Base-by-base conservation (phyloP, 139 green algal species). In the Nannochloris sp. region DNA sequence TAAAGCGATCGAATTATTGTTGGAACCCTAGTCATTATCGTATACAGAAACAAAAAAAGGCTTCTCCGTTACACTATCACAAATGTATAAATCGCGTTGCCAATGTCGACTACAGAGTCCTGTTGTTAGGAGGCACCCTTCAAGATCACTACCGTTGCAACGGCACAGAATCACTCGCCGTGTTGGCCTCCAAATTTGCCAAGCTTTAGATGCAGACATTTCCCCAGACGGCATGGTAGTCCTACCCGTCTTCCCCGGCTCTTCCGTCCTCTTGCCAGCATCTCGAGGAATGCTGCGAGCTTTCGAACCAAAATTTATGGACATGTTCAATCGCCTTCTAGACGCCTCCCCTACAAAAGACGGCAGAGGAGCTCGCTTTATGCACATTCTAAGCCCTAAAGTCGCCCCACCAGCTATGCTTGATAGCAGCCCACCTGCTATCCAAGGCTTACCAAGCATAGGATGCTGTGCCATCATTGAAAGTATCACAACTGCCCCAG, bases 401-500 rank as follows among this genome's bases (percentile, higher is more conserved):
- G 32, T 38, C 7, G 39, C 57, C 4, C 66, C 66, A 23, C 54
- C 56, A 3, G 66, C 42, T 14, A 45, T 73, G 42, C 30, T 65
- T 30, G 54, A 68, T 6, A 38, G 47, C 19, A 37, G 12, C n/a
- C 42, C 42, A 19, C 37, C 37, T 45, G 19, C 55, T 3, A 48
- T 73, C 1, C 39, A 38, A 23, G 56, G 56, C 19, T 33, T 73
- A n/a, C 66, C 66, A 0, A 33, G 31, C 31, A 36, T 73, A 1
- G 66, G 54, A 19, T 67, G 55, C 55, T 59, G 38, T 38, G 66
- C 66, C 12, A 61, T 55, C 23, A 54, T 73, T 30, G 6, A 68
- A 14, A 6, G 29, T 8, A 59, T 73, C 29, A 12, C 42, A 53
- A 37, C 55, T 6, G 48, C 25, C 5, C 3, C 4, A 2, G 57